Percentiles rank a stretch among this genome's conserved stretches.
Evolutionary conservation across 2,329 filamentous ascomycete species (phyloP).

Genomic region (Graphium sp.): DNA sequence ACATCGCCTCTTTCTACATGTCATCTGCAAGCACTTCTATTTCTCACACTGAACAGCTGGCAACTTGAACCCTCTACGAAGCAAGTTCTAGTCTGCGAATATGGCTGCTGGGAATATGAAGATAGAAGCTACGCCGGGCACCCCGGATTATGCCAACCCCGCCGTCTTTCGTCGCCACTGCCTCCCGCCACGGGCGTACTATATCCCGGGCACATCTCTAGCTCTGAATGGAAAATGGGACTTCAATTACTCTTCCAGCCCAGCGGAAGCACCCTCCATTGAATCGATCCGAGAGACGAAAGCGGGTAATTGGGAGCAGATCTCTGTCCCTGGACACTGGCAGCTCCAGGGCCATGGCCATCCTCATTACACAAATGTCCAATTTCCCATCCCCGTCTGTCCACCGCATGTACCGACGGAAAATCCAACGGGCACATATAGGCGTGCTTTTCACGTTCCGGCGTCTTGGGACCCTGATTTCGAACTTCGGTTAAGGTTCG

Average conservation of each 20-base stretch:
- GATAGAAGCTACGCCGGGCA: slow-evolving; percentile 13
- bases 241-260: slow-evolving; percentile 30
- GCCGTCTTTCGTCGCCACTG: slow-evolving; percentile 34
- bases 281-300: too few species aligned
- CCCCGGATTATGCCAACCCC: slow-evolving; percentile 31
- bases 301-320: neutral
- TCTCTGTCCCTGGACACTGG: slow-evolving; percentile 53
- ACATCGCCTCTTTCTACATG: neutral
- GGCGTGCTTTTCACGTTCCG: slow-evolving; percentile 20
- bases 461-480: slow-evolving; percentile 21
- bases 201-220: slow-evolving; percentile 29
- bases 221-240: slow-evolving; percentile 39
- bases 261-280: slow-evolving; percentile 19
- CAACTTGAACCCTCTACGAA: too few species aligned
- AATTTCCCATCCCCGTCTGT: slow-evolving; percentile 47
- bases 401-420: slow-evolving; percentile 45
- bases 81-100: too few species aligned
- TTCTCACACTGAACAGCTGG: neutral
- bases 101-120: neutral
- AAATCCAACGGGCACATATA: slow-evolving; percentile 50
- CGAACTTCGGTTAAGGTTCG: slow-evolving; percentile 51
- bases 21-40: neutral
- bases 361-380: slow-evolving; percentile 53
- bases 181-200: slow-evolving; percentile 32
- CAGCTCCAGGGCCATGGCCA: slow-evolving; percentile 50